These are phyloP conservation scores for Abrus pulchellus DNA, from an alignment of 306 rosid species.

Conservation along the genomic window DNA sequence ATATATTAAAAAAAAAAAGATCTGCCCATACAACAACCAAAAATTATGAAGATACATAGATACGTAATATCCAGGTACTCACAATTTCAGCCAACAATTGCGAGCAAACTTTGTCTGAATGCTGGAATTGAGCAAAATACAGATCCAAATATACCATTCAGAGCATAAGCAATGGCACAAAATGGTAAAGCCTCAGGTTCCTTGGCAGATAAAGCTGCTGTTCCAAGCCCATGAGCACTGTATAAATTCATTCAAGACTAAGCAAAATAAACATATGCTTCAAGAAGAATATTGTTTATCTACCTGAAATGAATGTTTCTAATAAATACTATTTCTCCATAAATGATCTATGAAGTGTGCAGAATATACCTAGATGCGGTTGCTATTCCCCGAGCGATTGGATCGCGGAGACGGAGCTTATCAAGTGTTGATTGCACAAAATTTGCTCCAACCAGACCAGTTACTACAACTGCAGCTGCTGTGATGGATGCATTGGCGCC, in stretches of 20 bases:
- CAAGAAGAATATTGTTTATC: background rate
- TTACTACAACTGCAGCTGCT: slow-evolving; percentile 75
- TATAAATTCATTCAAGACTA: slow-evolving; percentile 20
- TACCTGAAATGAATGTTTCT: background rate
- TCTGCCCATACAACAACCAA: too few species aligned
- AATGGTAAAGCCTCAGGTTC: slow-evolving; percentile 97
- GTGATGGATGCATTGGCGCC: slow-evolving; percentile 84
- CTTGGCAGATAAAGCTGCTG: slow-evolving; percentile 88
- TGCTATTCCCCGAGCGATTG: slow-evolving; percentile 92
- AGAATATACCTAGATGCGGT: slow-evolving; percentile 82
- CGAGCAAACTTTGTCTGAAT: slow-evolving; percentile 74
- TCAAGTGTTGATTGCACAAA: slow-evolving; percentile 81
- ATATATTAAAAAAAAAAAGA: too few species aligned
- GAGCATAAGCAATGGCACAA: slow-evolving; percentile 84
- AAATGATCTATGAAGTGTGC: slow-evolving; percentile 10
- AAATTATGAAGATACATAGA: too few species aligned
- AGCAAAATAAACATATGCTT: slow-evolving; percentile 5
- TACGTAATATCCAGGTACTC: background rate
- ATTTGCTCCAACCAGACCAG: slow-evolving; percentile 89
- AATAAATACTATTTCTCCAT: background rate
- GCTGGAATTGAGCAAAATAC: slow-evolving; percentile 79
- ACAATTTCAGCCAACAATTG: slow-evolving; percentile 63
- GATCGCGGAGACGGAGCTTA: slow-evolving; percentile 76
- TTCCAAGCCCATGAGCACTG: slow-evolving; percentile 87
- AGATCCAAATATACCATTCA: slow-evolving; percentile 85